phyloP scores from a whole-genome alignment of 192 early-diverging fungal genomes.

The Phlyctochytrium arcticum region DNA sequence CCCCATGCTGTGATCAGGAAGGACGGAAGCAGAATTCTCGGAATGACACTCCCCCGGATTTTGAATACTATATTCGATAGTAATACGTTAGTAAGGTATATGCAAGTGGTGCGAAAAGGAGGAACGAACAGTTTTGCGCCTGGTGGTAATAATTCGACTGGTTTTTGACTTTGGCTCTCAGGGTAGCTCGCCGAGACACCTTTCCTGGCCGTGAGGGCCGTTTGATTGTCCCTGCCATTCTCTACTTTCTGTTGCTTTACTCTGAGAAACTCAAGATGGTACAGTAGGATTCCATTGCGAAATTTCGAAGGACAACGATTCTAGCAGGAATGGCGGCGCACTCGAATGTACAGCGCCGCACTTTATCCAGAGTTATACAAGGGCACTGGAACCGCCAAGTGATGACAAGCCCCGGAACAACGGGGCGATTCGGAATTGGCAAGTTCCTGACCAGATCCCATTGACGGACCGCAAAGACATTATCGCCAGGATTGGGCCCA shows the following conservation, averaged over 20 bases:
- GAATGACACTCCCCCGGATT: constrained; percentile 12
- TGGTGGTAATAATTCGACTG: constrained; percentile 22
- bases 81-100: not conserved
- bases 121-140: constrained; percentile 1
- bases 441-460: no score
- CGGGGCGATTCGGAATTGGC: no score
- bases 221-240: no score
- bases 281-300: no score
- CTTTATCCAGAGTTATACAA: not conserved
- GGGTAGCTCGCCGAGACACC: no score
- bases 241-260: no score
- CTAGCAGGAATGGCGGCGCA: not conserved
- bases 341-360: not conserved
- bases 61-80: not conserved
- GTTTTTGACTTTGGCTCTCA: constrained; percentile 7
- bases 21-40: not conserved
- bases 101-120: no score
- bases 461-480: no score
- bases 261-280: no score
- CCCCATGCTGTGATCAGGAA: constrained; percentile 6
- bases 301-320: no score
- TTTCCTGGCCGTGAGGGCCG: not conserved
- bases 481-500: no score
- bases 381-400: no score
- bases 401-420: not conserved